Conservation (phyloP, 2,329 filamentous ascomycete species). For the Dactylonectria estremocensis region DNA sequence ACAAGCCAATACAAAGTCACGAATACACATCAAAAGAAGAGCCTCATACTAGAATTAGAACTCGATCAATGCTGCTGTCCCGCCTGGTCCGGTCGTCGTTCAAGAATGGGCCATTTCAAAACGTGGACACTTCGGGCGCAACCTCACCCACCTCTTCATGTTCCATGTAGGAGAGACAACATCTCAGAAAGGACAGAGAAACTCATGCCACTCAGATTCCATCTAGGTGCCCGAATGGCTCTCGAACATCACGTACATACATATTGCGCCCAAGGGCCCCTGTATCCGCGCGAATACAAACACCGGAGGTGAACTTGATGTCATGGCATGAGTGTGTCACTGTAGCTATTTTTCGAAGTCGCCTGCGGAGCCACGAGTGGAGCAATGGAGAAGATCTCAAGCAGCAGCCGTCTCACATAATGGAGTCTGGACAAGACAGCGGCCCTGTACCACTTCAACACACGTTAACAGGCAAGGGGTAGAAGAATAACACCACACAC, state of each 20-base stretch:
- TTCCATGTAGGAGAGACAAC: slow-evolving; percentile 5
- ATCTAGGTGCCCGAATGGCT: not conserved
- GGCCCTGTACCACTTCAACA: slow-evolving; percentile 21
- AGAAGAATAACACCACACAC: too few relatives aligned
- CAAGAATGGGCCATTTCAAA: slow-evolving; percentile 10
- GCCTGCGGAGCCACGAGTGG: not conserved
- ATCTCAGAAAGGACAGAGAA: not conserved
- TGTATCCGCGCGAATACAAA: slow-evolving; percentile 3
- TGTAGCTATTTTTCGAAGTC: slow-evolving; percentile 15
- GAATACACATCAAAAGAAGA: not conserved
- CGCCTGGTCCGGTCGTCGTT: not conserved
- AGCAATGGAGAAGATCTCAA: not conserved
- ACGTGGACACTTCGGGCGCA: slow-evolving; percentile 5
- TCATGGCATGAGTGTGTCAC: slow-evolving; percentile 2
- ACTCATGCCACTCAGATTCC: not conserved
- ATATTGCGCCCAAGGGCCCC: not conserved
- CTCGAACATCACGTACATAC: not conserved
- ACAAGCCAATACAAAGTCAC: not conserved
- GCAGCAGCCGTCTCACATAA: slow-evolving; percentile 39
- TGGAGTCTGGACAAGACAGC: not conserved
- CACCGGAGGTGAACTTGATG: not conserved
- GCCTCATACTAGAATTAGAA: not conserved
- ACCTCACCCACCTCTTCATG: slow-evolving; percentile 1
- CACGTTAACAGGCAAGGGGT: slow-evolving; percentile 31
- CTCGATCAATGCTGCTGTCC: not conserved